Base-by-base conservation (phyloP, 768 basidiomycete species). In the Tylopilus subfusipes region DNA sequence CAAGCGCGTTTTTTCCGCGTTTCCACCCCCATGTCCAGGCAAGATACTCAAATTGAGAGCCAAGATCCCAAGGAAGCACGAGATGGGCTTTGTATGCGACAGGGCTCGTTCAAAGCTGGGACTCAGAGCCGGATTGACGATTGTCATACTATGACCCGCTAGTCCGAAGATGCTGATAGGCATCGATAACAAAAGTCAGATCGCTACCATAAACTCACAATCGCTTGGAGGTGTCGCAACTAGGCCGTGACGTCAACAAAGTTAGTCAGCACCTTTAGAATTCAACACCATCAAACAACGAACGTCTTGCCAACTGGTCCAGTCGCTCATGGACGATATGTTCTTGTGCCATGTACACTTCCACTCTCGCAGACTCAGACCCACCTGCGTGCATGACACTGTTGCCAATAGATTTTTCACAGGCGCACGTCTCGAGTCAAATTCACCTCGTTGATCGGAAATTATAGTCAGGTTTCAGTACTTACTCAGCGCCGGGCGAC, bases 231-330 rank as follows among this genome's bases (percentile, higher is more conserved):
- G n/a, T 13, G 13, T 16, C 33, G 2, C 10, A 14, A 6, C 16
- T 4, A 9, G n/a, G 12, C n/a, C 1, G 21, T 22, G 39, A 40
- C 39, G 21, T 21, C 21, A n/a, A 21, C 21, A 21, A 40, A 19
- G 14, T 56, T 48, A 39, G 55, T 48, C 55, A 55, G 42, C 53
- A 43, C 40, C 55, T 21, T 56, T 38, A 38, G 42, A 48, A 55
- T 36, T 38, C 53, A 56, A 56, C 53, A 48, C 4, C 22, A 27
- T 38, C 53, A 56, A 56, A 56, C 55, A 55, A 34, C 18, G 16
- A 36, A 18, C 18, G 7, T 3, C 18, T 36, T 36, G 11, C 34
- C 2, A 16, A 18, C 34, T 16, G 34, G 12, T n/a, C n/a, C 33
- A 34, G 14, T 34, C 34, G 16, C 34, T 13, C 16, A 36, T 36